Evolutionary conservation across 2,329 filamentous ascomycete genomes (phyloP).

Genomic region (Spiromastix sp.): DNA sequence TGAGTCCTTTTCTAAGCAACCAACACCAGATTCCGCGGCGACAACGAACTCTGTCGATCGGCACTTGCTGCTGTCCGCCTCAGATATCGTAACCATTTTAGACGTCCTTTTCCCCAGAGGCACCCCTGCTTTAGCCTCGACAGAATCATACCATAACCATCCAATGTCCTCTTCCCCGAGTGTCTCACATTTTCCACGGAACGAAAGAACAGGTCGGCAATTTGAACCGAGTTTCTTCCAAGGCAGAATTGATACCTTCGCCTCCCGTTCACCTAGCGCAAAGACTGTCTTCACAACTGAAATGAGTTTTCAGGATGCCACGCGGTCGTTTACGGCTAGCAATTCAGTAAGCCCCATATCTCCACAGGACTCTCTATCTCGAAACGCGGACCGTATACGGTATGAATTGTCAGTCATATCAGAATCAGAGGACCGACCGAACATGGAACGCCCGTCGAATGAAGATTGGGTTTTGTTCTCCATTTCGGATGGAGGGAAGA

Average conservation of each 20-base stretch:
- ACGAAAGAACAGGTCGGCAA: constrained; percentile 13
- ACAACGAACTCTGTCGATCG: constrained; percentile 50
- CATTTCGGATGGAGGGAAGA: constrained; percentile 61
- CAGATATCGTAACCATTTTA: constrained; percentile 69
- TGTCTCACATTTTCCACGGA: constrained; percentile 13
- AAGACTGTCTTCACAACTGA: constrained; percentile 23
- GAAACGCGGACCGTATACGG: constrained; percentile 29
- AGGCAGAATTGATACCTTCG: constrained; percentile 18
- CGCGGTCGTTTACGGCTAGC: constrained; percentile 10
- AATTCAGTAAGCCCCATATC: constrained; percentile 11
- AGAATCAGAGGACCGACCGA: constrained; percentile 38
- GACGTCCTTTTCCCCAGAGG: constrained; percentile 65
- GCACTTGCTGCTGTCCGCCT: constrained; percentile 48
- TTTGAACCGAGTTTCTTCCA: constrained; percentile 25
- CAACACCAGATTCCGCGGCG: constrained; percentile 3
- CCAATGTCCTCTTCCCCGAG: constrained; percentile 18
- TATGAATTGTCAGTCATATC: constrained; percentile 30
- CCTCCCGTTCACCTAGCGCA: constrained; percentile 16
- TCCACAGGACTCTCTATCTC: constrained; percentile 17
- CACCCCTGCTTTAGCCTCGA: constrained; percentile 9
- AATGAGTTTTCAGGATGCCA: constrained; percentile 16
- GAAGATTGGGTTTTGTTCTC: constrained; percentile 78
- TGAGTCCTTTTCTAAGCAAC: constrained; percentile 3
- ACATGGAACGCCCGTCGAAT: constrained; percentile 63
- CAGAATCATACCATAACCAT: constrained; percentile 18